phyloP scores from a whole-genome alignment of 176 grass and related monocot genomes.

The Puccinellia tenuiflora region DNA sequence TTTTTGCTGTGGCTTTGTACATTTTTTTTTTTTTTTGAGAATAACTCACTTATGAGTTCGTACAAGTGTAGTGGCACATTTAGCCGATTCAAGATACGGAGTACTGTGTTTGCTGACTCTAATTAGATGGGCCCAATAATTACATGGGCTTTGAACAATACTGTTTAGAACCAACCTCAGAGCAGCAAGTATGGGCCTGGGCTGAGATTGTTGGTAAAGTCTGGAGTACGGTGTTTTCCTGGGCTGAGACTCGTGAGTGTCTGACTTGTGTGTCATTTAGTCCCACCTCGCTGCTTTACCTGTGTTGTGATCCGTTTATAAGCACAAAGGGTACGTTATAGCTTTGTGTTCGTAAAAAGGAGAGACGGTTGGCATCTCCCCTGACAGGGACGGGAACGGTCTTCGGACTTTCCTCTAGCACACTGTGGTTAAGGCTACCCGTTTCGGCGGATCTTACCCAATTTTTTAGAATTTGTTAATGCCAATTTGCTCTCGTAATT shows the following conservation, averaged over 20 bases:
- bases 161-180: neutral
- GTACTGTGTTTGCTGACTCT: too few species aligned
- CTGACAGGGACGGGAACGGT: conserved; percentile 68
- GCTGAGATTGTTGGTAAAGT: neutral
- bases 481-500: too few species aligned
- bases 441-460: conserved; percentile 41
- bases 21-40: too few species aligned
- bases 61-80: too few species aligned
- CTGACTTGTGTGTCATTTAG: too few species aligned
- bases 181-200: neutral
- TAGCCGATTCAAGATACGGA: too few species aligned
- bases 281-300: conserved; percentile 19
- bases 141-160: neutral
- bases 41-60: too few species aligned
- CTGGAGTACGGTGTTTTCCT: neutral
- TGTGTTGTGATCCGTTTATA: neutral
- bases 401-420: conserved; percentile 7
- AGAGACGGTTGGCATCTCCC: conserved; percentile 97
- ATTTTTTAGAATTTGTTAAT: neutral
- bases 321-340: fast-evolving
- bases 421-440: conserved; percentile 44
- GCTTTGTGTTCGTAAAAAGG: conserved; percentile 45
- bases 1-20: neutral
- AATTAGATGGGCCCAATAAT: neutral
- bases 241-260: too few species aligned